Evolutionary conservation across 1,284 basidiomycete species (phyloP).

Genomic region (Moniliella sp.): DNA sequence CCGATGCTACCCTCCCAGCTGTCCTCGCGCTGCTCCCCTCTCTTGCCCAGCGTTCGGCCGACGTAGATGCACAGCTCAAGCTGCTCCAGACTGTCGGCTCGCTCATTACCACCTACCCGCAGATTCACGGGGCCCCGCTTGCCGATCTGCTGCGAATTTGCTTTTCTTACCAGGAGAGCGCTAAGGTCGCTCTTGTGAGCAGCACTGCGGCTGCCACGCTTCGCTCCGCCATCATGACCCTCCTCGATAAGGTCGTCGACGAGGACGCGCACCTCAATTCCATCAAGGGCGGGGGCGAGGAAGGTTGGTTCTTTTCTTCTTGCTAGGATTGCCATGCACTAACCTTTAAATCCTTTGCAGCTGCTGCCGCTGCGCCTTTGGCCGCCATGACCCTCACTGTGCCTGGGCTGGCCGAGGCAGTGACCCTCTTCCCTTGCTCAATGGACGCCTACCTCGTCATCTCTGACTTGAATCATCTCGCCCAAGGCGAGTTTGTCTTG

Average conservation of each 20-base stretch:
- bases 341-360: conserved; percentile 7
- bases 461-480: conserved; percentile 25
- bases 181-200: conserved; percentile 78
- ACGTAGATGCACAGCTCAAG: conserved; percentile 31
- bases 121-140: conserved; percentile 17
- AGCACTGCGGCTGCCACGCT: conserved; percentile 90
- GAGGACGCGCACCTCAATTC: conserved; percentile 42
- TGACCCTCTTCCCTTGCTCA: conserved; percentile 51
- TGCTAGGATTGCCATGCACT: neutral
- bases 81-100: conserved; percentile 24
- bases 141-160: conserved; percentile 54
- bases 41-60: conserved; percentile 8
- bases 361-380: conserved; percentile 20
- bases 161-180: conserved; percentile 71
- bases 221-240: conserved; percentile 86
- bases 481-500: conserved; percentile 40
- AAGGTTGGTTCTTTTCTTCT: too few species aligned
- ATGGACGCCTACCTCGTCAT: conserved; percentile 57
- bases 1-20: conserved; percentile 1
- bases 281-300: conserved; percentile 21
- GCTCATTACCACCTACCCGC: conserved; percentile 16
- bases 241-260: conserved; percentile 75
- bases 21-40: conserved; percentile 17
- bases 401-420: conserved; percentile 7
- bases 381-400: conserved; percentile 20